Conservation (phyloP, 306 rosid species). For the Rosa chinensis region DNA sequence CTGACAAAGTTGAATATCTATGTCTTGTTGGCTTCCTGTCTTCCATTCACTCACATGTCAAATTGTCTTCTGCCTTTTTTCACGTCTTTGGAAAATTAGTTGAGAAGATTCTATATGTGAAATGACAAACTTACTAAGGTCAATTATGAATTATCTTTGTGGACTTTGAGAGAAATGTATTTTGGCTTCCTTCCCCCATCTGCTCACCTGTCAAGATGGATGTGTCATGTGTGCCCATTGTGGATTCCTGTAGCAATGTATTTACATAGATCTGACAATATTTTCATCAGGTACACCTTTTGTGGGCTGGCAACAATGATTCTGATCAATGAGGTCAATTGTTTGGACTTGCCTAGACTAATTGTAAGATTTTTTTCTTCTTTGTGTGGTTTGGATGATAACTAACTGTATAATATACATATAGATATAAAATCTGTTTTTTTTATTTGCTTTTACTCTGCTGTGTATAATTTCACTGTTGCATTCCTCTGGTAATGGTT, state of each 20-base stretch:
- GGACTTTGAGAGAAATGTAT: neutral
- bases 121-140: neutral
- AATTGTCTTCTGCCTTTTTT: neutral
- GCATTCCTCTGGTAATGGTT: neutral
- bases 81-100: neutral
- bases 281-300: conserved; percentile 71
- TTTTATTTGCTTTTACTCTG: neutral
- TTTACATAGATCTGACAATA: conserved; percentile 19
- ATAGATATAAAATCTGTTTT: neutral
- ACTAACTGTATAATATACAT: conserved; percentile 11
- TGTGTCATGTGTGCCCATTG: neutral
- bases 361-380: conserved; percentile 45
- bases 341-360: conserved; percentile 74
- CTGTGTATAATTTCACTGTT: neutral
- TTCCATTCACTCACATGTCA: neutral
- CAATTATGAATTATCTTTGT: too few species aligned
- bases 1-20: neutral
- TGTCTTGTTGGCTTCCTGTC: neutral
- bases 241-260: neutral
- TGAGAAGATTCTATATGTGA: too few species aligned
- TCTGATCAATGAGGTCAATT: conserved; percentile 77
- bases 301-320: conserved; percentile 94
- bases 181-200: neutral
- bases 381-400: neutral
- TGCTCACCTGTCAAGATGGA: neutral